A percentile compares a stretch with the other conserved stretches of the same genome.
Conservation (phyloP, 208 protist species). For the Polymyxa betae region DNA sequence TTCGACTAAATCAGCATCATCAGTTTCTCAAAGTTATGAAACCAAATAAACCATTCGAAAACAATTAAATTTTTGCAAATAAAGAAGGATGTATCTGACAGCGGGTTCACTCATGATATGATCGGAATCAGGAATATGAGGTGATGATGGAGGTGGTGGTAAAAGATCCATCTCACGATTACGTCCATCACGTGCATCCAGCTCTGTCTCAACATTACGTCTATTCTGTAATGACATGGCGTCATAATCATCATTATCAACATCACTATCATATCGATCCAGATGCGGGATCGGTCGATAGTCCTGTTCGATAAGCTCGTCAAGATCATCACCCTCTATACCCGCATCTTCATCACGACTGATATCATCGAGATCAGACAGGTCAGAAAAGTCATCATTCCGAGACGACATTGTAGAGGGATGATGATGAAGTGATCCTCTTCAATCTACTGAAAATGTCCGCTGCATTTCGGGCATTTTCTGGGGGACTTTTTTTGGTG, state of each 20-base stretch:
- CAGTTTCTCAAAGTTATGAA: too few relatives aligned
- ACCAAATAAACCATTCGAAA: too few relatives aligned
- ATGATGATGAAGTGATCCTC: too few relatives aligned
- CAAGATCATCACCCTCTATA: constrained; percentile 57
- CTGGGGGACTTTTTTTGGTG: too few relatives aligned
- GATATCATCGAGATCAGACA: constrained; percentile 6
- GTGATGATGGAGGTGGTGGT: background rate
- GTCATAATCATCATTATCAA: constrained; percentile 60
- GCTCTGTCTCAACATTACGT: background rate
- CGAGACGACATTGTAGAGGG: background rate
- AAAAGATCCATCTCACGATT: background rate
- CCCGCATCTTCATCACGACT: constrained; percentile 31
- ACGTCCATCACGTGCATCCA: constrained; percentile 39
- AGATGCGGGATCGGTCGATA: constrained; percentile 64
- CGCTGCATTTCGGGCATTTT: too few relatives aligned
- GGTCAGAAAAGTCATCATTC: constrained; percentile 5
- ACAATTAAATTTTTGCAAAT: too few relatives aligned
- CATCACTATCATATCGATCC: constrained; percentile 60
- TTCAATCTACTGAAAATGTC: too few relatives aligned
- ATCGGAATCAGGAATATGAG: background rate
- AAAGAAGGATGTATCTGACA: too few relatives aligned
- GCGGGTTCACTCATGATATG: background rate
- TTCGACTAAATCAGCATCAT: background rate
- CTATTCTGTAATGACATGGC: background rate
- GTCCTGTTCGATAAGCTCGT: constrained; percentile 2